Conservation (phyloP, 2,329 filamentous ascomycete genomes). For the Fusarium acutatum region DNA sequence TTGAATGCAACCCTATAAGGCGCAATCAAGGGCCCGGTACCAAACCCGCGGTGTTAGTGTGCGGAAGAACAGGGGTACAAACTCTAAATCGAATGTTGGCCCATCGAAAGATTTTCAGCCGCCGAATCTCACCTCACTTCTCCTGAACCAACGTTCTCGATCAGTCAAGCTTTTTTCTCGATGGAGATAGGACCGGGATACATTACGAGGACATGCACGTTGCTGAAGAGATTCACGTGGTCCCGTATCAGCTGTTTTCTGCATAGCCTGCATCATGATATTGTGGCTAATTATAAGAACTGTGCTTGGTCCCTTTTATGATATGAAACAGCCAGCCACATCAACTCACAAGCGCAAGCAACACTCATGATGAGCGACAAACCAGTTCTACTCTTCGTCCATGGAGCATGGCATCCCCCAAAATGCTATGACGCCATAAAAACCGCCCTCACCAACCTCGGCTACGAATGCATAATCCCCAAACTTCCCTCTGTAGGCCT, state of each 20-base stretch:
- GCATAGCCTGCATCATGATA: not conserved
- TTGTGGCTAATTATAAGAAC: not conserved
- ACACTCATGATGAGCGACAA: not conserved
- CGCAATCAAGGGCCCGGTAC: not conserved
- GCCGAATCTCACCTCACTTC: not conserved
- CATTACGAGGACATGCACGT: no score
- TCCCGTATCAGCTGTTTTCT: not conserved
- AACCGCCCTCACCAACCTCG: not conserved
- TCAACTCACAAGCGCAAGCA: rapidly evolving
- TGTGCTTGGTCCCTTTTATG: not conserved
- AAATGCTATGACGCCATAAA: conserved; percentile 11
- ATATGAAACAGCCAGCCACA: not conserved
- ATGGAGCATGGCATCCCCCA: conserved; percentile 20
- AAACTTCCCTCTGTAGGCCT: not conserved
- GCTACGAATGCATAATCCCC: not conserved
- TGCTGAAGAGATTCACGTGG: no score
- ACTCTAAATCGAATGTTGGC: not conserved
- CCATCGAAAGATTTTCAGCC: not conserved
- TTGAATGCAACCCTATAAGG: not conserved
- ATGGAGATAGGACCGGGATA: not conserved
- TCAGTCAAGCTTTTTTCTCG: rapidly evolving
- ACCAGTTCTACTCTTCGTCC: conserved; percentile 10
- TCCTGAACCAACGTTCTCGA: not conserved
- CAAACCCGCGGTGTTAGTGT: not conserved
- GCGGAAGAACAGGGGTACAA: not conserved